Conservation (phyloP, 2,329 filamentous ascomycete genomes). For the Neofusicoccum ribis region DNA sequence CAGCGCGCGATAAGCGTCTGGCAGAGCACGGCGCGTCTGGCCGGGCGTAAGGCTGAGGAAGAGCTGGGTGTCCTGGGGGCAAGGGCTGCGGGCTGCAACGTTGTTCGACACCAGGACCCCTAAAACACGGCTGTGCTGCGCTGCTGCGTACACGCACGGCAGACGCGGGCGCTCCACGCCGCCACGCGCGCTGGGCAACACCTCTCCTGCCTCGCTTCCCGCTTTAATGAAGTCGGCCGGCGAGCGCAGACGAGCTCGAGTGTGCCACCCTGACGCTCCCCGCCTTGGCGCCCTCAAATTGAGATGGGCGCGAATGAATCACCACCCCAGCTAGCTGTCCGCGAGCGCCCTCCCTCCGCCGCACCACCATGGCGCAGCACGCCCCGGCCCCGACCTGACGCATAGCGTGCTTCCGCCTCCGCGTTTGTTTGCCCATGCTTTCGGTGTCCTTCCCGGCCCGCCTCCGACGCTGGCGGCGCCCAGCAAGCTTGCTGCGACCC, state of each 20-base stretch:
- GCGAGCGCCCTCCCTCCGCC: background rate
- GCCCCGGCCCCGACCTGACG: background rate
- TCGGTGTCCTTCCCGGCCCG: background rate
- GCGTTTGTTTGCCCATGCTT: background rate
- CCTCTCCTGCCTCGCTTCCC: background rate
- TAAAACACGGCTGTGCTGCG: constrained; percentile 10
- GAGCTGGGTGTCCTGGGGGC: background rate
- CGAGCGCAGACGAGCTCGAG: background rate
- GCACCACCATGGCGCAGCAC: background rate
- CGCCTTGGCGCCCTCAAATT: constrained; percentile 11
- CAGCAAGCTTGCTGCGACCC: background rate
- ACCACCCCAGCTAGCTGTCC: constrained; percentile 2
- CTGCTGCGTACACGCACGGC: background rate
- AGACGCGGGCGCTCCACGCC: background rate
- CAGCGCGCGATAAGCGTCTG: constrained; percentile 9
- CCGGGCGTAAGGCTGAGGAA: constrained; percentile 8
- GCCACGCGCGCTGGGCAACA: background rate
- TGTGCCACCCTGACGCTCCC: background rate
- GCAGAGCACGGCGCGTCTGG: background rate
- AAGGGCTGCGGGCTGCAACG: background rate
- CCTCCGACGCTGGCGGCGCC: background rate
- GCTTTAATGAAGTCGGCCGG: background rate
- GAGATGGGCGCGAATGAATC: constrained; percentile 4
- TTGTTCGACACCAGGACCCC: background rate
- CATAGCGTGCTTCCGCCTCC: background rate